These are phyloP conservation scores for Lonicera japonica DNA, from an alignment of 129 eudicot species.

Conservation along the genomic window DNA sequence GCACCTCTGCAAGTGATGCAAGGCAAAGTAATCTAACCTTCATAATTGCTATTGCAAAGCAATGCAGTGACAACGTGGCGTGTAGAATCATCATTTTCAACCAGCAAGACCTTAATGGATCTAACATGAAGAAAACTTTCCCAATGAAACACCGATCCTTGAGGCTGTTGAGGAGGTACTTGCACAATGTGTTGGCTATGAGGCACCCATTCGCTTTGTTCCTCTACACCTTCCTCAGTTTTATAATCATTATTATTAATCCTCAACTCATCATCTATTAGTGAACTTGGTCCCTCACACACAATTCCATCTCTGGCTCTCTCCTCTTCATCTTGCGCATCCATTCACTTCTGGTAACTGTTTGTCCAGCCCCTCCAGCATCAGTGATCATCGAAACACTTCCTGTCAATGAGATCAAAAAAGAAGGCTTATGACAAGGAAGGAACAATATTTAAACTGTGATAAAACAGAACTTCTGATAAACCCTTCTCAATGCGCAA, in stretches of 20 bases:
- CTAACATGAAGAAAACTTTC: slow-evolving; percentile 70
- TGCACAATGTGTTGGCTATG: no score
- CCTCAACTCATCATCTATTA: no score
- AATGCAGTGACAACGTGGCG: slow-evolving; percentile 79
- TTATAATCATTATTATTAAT: no score
- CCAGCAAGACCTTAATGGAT: slow-evolving; percentile 74
- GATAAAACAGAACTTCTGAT: no score
- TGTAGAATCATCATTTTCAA: slow-evolving; percentile 83
- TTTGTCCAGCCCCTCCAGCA: slow-evolving; percentile 30
- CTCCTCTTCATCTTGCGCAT: slow-evolving; percentile 25
- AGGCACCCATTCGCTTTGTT: no score
- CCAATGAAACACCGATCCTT: slow-evolving; percentile 54
- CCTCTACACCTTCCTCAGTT: no score
- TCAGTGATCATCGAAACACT: slow-evolving; percentile 44
- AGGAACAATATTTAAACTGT: no score
- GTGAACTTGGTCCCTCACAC: neutral
- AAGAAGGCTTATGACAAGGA: no score
- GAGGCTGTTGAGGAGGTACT: slow-evolving; percentile 35
- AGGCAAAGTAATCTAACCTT: slow-evolving; percentile 48
- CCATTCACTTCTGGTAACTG: slow-evolving; percentile 23
- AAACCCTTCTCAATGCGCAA: no score
- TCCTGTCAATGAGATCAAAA: slow-evolving; percentile 38
- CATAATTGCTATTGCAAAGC: slow-evolving; percentile 77
- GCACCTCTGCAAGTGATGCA: no score
- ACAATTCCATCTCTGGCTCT: neutral